Conservation (phyloP, 495 filamentous ascomycete genomes). For the Penicillium canescens region DNA sequence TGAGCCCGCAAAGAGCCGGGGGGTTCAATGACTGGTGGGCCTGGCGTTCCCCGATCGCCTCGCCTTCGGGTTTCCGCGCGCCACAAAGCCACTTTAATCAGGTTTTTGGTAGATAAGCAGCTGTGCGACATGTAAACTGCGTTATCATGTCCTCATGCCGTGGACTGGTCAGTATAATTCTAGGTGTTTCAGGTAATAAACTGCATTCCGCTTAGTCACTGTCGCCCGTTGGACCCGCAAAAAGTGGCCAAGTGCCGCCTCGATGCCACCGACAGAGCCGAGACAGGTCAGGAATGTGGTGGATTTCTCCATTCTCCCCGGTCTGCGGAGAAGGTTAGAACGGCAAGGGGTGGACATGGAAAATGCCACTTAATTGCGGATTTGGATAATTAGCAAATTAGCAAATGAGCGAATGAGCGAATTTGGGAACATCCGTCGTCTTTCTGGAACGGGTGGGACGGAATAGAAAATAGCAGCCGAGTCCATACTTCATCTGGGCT, state of each 20-base stretch:
- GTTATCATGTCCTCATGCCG: too few relatives aligned
- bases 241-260: background rate
- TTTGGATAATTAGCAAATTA: too few relatives aligned
- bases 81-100: background rate
- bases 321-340: slow-evolving; percentile 10
- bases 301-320: background rate
- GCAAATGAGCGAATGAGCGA: too few relatives aligned
- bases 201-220: too few relatives aligned
- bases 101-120: too few relatives aligned
- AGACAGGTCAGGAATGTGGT: too few relatives aligned
- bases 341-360: background rate
- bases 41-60: background rate
- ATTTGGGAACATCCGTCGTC: too few relatives aligned
- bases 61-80: too few relatives aligned
- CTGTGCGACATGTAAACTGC: background rate
- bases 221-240: slow-evolving; percentile 6
- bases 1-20: background rate
- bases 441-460: slow-evolving; percentile 21
- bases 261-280: background rate
- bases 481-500: too few relatives aligned
- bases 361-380: too few relatives aligned
- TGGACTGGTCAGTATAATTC: too few relatives aligned
- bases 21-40: background rate
- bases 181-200: too few relatives aligned
- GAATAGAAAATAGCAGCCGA: slow-evolving; percentile 14